These are phyloP conservation scores for Porodaedalea pini DNA, from an alignment of 1,284 basidiomycete species.

Conservation along the genomic window DNA sequence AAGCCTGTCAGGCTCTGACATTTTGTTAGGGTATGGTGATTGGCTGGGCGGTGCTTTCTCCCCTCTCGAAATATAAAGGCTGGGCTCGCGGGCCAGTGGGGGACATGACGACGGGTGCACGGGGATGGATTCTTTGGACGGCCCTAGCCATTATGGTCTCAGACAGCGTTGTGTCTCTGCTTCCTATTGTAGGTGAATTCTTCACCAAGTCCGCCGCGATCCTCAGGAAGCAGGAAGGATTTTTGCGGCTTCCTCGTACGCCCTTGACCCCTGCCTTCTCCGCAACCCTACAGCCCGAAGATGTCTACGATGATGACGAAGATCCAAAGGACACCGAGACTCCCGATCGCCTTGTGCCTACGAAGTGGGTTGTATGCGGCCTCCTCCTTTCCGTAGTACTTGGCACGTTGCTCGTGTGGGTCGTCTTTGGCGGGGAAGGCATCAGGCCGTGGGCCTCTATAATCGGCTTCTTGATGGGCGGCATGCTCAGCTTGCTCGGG, in stretches of 20 bases:
- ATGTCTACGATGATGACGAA: constrained; percentile 25
- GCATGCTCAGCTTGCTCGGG: constrained; percentile 85
- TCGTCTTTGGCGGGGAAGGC: constrained; percentile 84
- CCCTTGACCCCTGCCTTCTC: constrained; percentile 20
- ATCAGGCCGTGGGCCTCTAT: constrained; percentile 94
- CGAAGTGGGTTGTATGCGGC: constrained; percentile 73
- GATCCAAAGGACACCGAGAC: constrained; percentile 76
- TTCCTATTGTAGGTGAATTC: constrained; percentile 64
- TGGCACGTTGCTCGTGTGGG: constrained; percentile 81
- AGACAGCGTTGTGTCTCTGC: constrained; percentile 82
- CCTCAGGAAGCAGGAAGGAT: constrained; percentile 6
- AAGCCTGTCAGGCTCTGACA: constrained; percentile 8
- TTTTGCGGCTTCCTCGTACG: constrained; percentile 22
- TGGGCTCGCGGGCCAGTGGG: constrained; percentile 91
- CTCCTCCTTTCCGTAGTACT: constrained; percentile 57
- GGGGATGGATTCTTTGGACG: constrained; percentile 94
- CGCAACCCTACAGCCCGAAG: constrained; percentile 21
- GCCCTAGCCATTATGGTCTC: constrained; percentile 93
- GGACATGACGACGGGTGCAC: constrained; percentile 78
- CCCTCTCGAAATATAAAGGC: constrained; percentile 73
- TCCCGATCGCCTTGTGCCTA: constrained; percentile 78
- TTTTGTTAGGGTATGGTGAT: constrained; percentile 79
- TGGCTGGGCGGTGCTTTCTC: constrained; percentile 91
- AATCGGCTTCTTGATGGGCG: constrained; percentile 80
- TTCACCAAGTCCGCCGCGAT: constrained; percentile 35